A percentile compares a stretch with the other conserved stretches of the same genome.
Conservation (phyloP, 2,329 filamentous ascomycete species). For the Pseudocercospora musae region DNA sequence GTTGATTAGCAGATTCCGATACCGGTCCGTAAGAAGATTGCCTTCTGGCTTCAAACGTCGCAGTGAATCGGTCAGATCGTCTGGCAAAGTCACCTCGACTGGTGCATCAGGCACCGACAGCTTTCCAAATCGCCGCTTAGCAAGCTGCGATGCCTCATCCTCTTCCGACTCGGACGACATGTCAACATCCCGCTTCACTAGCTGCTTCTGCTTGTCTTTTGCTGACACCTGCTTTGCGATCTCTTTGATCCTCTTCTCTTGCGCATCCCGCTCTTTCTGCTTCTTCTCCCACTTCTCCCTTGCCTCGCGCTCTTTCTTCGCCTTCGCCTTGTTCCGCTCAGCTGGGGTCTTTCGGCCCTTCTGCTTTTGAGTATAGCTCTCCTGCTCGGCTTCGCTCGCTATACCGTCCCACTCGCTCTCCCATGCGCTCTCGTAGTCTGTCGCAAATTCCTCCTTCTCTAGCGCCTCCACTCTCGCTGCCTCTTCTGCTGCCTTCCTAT, state of each 20-base stretch:
- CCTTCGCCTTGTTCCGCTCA: conserved; percentile 83
- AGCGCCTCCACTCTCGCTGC: conserved; percentile 73
- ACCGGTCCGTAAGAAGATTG: conserved; percentile 89
- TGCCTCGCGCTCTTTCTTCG: conserved; percentile 82
- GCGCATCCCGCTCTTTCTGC: conserved; percentile 68
- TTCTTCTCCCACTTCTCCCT: conserved; percentile 71
- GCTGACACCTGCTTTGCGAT: conserved; percentile 63
- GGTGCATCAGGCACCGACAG: conserved; percentile 69
- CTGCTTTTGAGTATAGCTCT: conserved; percentile 64
- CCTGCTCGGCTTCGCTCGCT: conserved; percentile 55
- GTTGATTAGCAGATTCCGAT: conserved; percentile 80
- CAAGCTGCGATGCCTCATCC: conserved; percentile 45
- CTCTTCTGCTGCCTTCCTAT: conserved; percentile 68
- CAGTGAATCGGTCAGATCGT: conserved; percentile 51
- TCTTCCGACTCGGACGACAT: conserved; percentile 18
- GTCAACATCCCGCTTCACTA: neutral
- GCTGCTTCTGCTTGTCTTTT: conserved; percentile 23
- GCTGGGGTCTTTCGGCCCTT: conserved; percentile 80
- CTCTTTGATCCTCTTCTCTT: conserved; percentile 68
- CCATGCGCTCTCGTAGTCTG: conserved; percentile 72
- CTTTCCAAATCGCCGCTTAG: conserved; percentile 69
- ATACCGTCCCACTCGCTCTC: conserved; percentile 73
- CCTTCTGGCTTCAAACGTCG: conserved; percentile 75
- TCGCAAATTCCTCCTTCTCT: conserved; percentile 65
- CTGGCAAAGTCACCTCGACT: conserved; percentile 49